A percentile compares a stretch with the other conserved stretches of the same genome.
These are phyloP conservation scores for Solanum sitiens DNA, from an alignment of 257 asterid genomes.

Conservation along the genomic window DNA sequence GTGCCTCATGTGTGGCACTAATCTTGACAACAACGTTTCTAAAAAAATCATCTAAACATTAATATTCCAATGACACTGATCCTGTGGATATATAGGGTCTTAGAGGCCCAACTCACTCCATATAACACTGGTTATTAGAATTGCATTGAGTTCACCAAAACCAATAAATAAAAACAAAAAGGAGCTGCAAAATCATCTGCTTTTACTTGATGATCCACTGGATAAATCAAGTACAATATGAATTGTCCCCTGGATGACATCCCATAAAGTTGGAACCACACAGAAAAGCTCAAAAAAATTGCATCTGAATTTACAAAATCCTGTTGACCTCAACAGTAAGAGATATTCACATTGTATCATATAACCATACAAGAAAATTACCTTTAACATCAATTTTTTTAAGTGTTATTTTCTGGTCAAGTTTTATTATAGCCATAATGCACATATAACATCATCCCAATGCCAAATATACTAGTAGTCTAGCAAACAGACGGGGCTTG, in stretches of 20 bases:
- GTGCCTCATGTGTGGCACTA: background rate
- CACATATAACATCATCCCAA: background rate
- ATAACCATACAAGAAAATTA: background rate
- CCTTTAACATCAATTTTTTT: background rate
- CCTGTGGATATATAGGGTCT: background rate
- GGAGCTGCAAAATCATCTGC: background rate
- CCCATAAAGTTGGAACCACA: background rate
- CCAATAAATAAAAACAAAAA: background rate
- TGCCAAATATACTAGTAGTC: background rate
- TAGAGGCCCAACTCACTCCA: background rate
- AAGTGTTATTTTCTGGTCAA: background rate
- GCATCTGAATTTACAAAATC: background rate
- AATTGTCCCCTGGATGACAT: background rate
- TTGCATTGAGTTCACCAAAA: background rate
- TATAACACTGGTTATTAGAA: background rate
- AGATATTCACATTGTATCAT: background rate
- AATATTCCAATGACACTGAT: background rate
- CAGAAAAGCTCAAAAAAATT: background rate
- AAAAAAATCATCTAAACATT: background rate
- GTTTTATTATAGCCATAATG: background rate
- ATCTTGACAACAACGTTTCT: background rate
- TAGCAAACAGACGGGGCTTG: background rate
- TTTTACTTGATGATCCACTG: background rate
- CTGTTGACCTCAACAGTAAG: background rate
- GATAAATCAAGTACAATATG: background rate